Base-by-base conservation (phyloP, 2,329 filamentous ascomycete species). In the Trichoderma sp. region DNA sequence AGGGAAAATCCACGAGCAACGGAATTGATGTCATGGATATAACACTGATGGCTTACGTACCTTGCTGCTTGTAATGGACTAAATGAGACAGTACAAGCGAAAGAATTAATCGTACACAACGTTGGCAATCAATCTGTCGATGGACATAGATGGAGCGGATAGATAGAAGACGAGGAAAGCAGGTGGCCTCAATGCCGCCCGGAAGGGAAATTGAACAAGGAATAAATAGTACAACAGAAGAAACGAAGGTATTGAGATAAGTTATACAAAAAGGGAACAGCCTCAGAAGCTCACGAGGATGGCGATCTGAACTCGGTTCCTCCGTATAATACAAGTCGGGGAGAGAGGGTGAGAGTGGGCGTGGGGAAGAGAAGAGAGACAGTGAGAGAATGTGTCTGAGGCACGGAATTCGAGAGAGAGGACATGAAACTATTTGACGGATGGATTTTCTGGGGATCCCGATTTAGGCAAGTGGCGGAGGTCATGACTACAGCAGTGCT, bases 391-490 rank as follows among this genome's bases (percentile, higher is more conserved):
- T 53, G 45, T 53, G 45, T 53, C 45, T 53, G 45, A 53, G 9
- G 45, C 45, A 53, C 33, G 35, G 53, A 33, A 45, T 41, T 64
- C 21, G 50, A 66, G 35, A 67, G 45, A 66, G 63, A 67, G 63
- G 33, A 60, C n/a, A 24, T 38, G 67, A 69, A 63, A 63, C 60
- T 63, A n/a, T 33, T 35, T 33, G 31, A 31, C 12, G 64, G 41
- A 63, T 33, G 21, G 38, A 27, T 62, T 71, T 71, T 65, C 71
- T 64, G 41, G 71, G 50, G 50, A 72, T 65, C 53, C 71, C 24
- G 18, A 16, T 74, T 67, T 67, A 67, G 71, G 63, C 71, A 74
- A 74, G 71, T 53, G 71, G 71, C 71, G 71, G 35, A 64, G 50
- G 71, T 24, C 33, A 31, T 35, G 24, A 38, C 24, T 41, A 27